Base-by-base conservation (phyloP, 352 stramenopile genomes). In the Phytophthora melonis region DNA sequence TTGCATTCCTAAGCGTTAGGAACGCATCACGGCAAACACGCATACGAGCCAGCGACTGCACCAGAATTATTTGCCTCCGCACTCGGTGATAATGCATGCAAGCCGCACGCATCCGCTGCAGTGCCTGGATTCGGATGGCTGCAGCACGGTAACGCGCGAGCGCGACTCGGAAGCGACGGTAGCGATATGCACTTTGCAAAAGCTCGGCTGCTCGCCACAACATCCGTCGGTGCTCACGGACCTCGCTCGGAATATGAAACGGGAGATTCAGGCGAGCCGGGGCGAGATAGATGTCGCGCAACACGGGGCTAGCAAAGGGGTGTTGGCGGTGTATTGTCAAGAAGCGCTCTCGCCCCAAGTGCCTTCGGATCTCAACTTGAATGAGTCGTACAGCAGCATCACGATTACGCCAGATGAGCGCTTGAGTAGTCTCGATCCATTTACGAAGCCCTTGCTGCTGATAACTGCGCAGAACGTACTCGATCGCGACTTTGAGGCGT, bases 401-500 rank as follows among this genome's bases (percentile, higher is more conserved):
- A 8, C 88, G 88, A 36, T 81, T 75, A 19, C 43, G 49, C 87
- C 87, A 96, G 11, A 96, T 92, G 16, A 80, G 66, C 21, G 80
- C 30, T 55, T 87, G 88, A 1, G 81, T 88, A 0, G 74, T 72
- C 25, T 83, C 68, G 16, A 89, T 47, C 88, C 89, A 96, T 47
- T 84, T 85, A 9, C 64, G 55, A 18, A 92, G 52, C 7, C 81
- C 87, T 61, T 94, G 88, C 50, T 88, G 74, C 55, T 89, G 75
- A 54, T 88, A 93, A 3, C 80, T 79, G n/a, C 78, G 78, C 36
- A 94, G 32, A 5, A 96, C 86, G 58, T 82, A 89, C n/a, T 84
- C 84, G 41, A 95, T 88, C 7, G 88, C 86, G 39, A 89, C 81
- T 34, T 79, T 74, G 19, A 96, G 75, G 0, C 86, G 80, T 63